Conservation (phyloP, 495 filamentous ascomycete genomes). For the Neurospora intermedia region DNA sequence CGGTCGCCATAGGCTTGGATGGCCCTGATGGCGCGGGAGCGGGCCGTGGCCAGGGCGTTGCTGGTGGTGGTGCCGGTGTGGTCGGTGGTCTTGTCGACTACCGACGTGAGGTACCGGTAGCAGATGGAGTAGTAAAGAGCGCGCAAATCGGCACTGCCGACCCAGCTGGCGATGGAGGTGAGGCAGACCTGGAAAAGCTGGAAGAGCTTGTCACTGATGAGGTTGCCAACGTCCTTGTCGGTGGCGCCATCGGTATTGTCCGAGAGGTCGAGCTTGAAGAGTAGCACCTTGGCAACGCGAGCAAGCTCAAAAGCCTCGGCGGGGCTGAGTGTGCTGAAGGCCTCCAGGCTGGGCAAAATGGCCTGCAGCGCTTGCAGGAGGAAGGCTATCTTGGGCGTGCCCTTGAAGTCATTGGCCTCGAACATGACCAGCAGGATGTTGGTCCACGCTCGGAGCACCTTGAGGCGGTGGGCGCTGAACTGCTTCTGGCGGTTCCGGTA, state of each 20-base stretch:
- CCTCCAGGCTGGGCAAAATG: conserved; percentile 75
- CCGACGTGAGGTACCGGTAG: conserved; percentile 69
- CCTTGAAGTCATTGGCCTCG: conserved; percentile 62
- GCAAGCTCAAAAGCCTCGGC: conserved; percentile 63
- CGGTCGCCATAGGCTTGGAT: conserved; percentile 68
- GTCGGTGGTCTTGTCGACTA: conserved; percentile 41
- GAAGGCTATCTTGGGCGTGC: conserved; percentile 55
- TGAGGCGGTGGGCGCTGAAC: conserved; percentile 46
- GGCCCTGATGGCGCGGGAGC: conserved; percentile 57
- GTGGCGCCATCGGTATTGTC: conserved; percentile 28
- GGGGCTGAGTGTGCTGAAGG: conserved; percentile 51
- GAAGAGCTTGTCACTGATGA: conserved; percentile 79
- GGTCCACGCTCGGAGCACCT: conserved; percentile 66
- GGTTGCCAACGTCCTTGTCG: conserved; percentile 45
- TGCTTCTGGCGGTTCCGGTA: conserved; percentile 54
- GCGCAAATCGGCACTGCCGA: conserved; percentile 57
- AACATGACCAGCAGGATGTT: conserved; percentile 71
- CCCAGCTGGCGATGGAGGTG: conserved; percentile 59
- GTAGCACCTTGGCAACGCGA: conserved; percentile 61
- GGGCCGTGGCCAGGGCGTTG: conserved; percentile 29
- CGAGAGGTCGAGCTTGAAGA: conserved; percentile 58
- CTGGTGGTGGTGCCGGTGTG: conserved; percentile 5
- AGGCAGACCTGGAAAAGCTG: conserved; percentile 81
- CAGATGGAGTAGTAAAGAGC: conserved; percentile 81
- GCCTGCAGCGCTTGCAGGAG: conserved; percentile 75